Evolutionary conservation across 441 rosid species (phyloP), one percentile per base, ranked within the genome.

Genomic region (Raphanus hybrid): DNA sequence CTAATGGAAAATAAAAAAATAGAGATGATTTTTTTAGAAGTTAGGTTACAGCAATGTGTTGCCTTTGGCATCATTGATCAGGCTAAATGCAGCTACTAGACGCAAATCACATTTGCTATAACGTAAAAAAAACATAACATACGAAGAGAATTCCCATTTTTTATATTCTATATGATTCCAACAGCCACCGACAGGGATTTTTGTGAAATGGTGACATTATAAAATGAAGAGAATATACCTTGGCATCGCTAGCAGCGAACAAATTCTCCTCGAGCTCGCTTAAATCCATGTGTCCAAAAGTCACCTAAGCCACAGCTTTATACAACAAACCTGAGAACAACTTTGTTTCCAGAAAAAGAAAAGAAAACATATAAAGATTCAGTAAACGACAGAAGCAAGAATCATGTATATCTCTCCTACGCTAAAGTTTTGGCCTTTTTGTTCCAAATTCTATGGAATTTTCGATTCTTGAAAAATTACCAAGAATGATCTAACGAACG

Each of bases 161-260:
- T 16, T 54, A 23, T 54, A 23, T 16, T 68, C 8, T 27, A 74
- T 34, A 57, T n/a, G 43, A 48, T 70, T 77, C 67, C 62, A 71
- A 70, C 16, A 63, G 26, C 45, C 9, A 66, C 57, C 71, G 71
- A 77, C 48, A 45, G 15, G 12, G 34, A 58, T 32, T 11, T 48
- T 50, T 45, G 41, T 26, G 43, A 20, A 7, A 12, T 29, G 41
- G 34, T 67, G 35, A 66, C 37, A 15, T 15, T 3, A 6, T 23
- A 58, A 61, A 60, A 26, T 9, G 8, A 15, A 68, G 6, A 60
- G 75, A 83, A 5, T 3, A 41, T 65, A 96, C 99, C 98, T 93
- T 94, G 77, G 98, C 97, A 90, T 96, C 99, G 69, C 89, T 85
- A 12, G 88, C 94, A 11, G 97, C 97, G 80, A 96, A 94, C 48